Evolutionary conservation across 768 basidiomycete genomes (phyloP).

Genomic region (Hemileccinum impolitum): DNA sequence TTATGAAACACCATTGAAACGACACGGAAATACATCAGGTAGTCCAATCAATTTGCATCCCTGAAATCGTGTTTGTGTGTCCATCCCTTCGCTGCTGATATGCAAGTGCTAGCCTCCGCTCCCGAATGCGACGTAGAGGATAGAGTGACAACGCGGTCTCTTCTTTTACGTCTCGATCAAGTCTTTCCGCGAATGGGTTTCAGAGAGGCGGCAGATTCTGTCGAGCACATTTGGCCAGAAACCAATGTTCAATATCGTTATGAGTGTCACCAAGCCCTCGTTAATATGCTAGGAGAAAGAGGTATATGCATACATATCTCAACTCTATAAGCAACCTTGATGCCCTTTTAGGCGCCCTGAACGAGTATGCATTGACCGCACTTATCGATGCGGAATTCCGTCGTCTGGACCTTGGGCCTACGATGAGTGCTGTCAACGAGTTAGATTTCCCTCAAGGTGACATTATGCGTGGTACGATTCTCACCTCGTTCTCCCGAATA

Average conservation of each 20-base stretch:
- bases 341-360: constrained; percentile 43
- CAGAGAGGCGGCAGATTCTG: neutral
- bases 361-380: constrained; percentile 39
- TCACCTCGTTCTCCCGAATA: neutral
- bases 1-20: neutral
- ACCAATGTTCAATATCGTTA: neutral
- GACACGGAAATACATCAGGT: neutral
- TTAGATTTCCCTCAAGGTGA: constrained; percentile 46
- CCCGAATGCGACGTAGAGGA: neutral
- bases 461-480: constrained; percentile 39
- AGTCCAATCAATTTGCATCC: neutral
- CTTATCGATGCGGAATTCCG: constrained; percentile 46
- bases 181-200: constrained; percentile 5
- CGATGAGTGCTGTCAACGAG: constrained; percentile 46
- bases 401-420: constrained; percentile 43
- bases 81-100: neutral
- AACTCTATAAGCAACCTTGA: constrained; percentile 16
- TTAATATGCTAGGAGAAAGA: constrained; percentile 27
- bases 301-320: constrained; percentile 29
- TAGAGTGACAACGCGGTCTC: neutral
- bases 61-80: neutral
- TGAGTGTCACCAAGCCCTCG: constrained; percentile 39
- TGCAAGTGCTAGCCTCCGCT: neutral
- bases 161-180: constrained; percentile 3
- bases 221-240: neutral